Evolutionary conservation across 805 yeast genomes (phyloP), one percentile per base, ranked within the genome.

Genomic region (Nakazawaea siamensis): DNA sequence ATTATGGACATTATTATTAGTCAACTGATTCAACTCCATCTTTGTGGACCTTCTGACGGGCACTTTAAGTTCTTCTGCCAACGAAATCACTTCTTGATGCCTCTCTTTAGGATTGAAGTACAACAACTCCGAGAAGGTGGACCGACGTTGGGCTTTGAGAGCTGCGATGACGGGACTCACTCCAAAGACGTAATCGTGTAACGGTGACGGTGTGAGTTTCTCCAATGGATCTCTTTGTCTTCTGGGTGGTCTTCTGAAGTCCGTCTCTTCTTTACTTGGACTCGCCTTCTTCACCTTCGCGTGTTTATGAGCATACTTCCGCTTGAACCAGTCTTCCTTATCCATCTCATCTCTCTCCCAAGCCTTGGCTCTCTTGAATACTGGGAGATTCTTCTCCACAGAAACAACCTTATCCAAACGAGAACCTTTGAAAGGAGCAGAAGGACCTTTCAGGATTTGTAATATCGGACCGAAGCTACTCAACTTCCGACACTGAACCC

Each of bases 1-100:
- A 54, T 87, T 86, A 57, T 86, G 95, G 10, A 82, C 84, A 5
- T 77, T 88, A 45, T 76, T 71, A 19, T 70, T 63, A 17, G 86
- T 67, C 46, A 83, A 51, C 5, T 61, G 51, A 46, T 82, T 79
- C 45, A 86, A 55, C 20, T 72, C 76, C 43, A 72, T 73, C 42
- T 67, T 67, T 17, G 64, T 50, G 4, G 55, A 53, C 29, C 58
- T 56, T 32, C 56, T 58, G 7, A 66, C 44, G 29, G 52, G 54
- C 4, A 76, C 48, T 2, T 68, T 64, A 24, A 43, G 55, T 18
- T 62, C 57, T 27, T 63, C 54, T 3, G 82, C 80, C 24, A 73
- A 49, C 14, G 48, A 46, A 14, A 68, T 42, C 16, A 87, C 64
- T 25, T 68, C 67, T 10, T 51, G 46, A 12, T 39, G 54, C 48